These are phyloP conservation scores for Vaccinium macrocarpon DNA, from an alignment of 148 eudicot genomes.

Conservation along the genomic window DNA sequence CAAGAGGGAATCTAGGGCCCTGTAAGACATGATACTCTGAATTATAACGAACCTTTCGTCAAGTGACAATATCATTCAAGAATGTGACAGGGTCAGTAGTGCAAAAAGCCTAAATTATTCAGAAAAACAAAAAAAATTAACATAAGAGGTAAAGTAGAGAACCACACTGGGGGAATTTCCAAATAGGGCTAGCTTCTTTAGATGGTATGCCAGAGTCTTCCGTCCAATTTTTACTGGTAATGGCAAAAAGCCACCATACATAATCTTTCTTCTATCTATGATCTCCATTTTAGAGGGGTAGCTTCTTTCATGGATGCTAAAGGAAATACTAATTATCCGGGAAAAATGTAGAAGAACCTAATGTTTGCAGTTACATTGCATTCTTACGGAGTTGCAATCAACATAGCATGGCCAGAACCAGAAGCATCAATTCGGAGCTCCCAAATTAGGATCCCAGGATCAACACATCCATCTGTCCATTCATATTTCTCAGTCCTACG, in stretches of 20 bases:
- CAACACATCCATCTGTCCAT: neutral
- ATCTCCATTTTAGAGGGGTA: neutral
- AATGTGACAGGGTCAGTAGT: neutral
- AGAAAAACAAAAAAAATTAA: neutral
- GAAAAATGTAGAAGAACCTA: neutral
- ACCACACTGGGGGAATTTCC: neutral
- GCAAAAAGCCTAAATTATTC: neutral
- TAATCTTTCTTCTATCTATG: neutral
- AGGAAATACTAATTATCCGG: neutral
- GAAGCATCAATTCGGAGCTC: neutral
- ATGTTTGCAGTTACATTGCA: neutral
- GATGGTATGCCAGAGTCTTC: slow-evolving; percentile 5
- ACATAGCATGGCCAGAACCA: neutral
- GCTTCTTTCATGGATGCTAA: too few relatives aligned
- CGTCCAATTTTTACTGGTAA: neutral
- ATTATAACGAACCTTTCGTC: neutral
- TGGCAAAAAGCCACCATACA: neutral
- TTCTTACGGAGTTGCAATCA: neutral
- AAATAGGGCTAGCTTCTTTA: neutral
- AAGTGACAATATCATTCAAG: neutral
- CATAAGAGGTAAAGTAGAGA: neutral
- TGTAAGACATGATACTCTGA: neutral
- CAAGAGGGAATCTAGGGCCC: neutral
- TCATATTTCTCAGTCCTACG: neutral
- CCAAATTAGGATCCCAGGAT: neutral